These are phyloP conservation scores for Nicotiana sylvestris DNA, from an alignment of 257 asterid genomes.

Conservation along the genomic window DNA sequence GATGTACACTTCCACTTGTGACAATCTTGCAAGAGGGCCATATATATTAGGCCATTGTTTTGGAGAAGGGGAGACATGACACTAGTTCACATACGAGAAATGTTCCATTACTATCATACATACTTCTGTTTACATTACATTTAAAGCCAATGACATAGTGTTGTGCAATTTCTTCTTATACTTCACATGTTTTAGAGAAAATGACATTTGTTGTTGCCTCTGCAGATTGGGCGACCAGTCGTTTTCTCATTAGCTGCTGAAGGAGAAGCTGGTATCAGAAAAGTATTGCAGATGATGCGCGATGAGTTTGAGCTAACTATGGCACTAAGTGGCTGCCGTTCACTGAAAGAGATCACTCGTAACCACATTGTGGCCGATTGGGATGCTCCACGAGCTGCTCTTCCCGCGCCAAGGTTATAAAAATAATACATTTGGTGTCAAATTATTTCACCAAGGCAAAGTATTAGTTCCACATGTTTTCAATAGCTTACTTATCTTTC, in stretches of 20 bases:
- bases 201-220: neutral
- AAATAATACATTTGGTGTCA: neutral
- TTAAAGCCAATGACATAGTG: neutral
- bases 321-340: slow-evolving; percentile 21
- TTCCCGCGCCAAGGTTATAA: slow-evolving; percentile 10
- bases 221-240: slow-evolving; percentile 21
- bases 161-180: neutral
- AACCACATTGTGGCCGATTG: slow-evolving; percentile 17
- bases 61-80: neutral
- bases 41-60: neutral
- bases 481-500: slow-evolving; percentile 18
- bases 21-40: neutral
- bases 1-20: neutral
- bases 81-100: too few species aligned
- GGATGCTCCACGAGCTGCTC: slow-evolving; percentile 19
- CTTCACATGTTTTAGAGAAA: neutral
- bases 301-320: slow-evolving; percentile 59
- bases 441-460: neutral
- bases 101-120: neutral
- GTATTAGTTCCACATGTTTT: neutral
- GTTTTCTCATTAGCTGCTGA: slow-evolving; percentile 23
- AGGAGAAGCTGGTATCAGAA: slow-evolving; percentile 17
- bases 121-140: neutral
- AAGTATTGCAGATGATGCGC: slow-evolving; percentile 33
- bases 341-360: slow-evolving; percentile 17